Percentiles rank a stretch among this genome's conserved stretches.
phyloP scores from a whole-genome alignment of 768 basidiomycete genomes.

The Phaeolepiota aurea region DNA sequence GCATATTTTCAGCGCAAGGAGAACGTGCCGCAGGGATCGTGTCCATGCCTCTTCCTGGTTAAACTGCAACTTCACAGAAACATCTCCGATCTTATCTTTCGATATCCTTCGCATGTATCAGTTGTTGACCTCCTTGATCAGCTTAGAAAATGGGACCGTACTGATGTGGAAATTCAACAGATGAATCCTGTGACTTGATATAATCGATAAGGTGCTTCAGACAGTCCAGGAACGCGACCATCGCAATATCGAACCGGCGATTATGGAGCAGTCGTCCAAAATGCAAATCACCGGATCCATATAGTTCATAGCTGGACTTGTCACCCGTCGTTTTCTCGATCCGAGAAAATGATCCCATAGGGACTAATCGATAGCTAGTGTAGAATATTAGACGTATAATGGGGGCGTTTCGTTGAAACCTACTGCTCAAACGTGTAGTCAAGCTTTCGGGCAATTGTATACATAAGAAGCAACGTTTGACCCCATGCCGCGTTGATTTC shows the following conservation, averaged over 20 bases:
- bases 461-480: slow-evolving; percentile 83
- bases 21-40: slow-evolving; percentile 82
- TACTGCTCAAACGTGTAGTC: slow-evolving; percentile 85
- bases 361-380: slow-evolving; percentile 77
- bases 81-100: slow-evolving; percentile 95
- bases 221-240: slow-evolving; percentile 95
- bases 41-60: slow-evolving; percentile 97
- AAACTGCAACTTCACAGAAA: slow-evolving; percentile 90
- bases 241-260: slow-evolving; percentile 89
- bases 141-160: slow-evolving; percentile 34
- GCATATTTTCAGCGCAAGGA: slow-evolving; percentile 82
- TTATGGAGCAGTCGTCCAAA: slow-evolving; percentile 88
- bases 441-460: slow-evolving; percentile 87
- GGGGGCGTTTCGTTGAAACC: slow-evolving; percentile 11
- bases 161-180: slow-evolving; percentile 81
- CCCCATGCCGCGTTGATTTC: slow-evolving; percentile 99
- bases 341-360: slow-evolving; percentile 92
- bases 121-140: slow-evolving; percentile 5
- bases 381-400: neutral
- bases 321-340: slow-evolving; percentile 81
- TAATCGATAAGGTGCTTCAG: slow-evolving; percentile 87
- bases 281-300: slow-evolving; percentile 90
- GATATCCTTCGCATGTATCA: slow-evolving; percentile 47
- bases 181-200: slow-evolving; percentile 64
- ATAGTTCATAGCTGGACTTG: slow-evolving; percentile 83